Conservation (phyloP, 1,284 basidiomycete species). For the Trichosporon ovoides region DNA sequence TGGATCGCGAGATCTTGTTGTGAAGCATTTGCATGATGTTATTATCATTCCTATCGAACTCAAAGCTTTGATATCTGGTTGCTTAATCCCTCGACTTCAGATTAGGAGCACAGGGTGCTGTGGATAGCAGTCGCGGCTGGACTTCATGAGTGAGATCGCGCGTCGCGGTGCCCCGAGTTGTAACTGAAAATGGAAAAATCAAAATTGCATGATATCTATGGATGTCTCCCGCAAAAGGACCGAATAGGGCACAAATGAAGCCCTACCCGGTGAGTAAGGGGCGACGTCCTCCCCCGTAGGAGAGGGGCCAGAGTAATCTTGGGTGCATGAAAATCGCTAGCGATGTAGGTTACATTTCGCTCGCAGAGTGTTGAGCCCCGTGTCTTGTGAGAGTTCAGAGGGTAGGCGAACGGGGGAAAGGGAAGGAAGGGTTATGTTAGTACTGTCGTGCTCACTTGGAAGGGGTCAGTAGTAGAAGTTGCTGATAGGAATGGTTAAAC, state of each 20-base stretch:
- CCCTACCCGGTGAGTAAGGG: constrained; percentile 23
- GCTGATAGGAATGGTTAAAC: background rate
- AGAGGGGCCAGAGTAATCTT: constrained; percentile 18
- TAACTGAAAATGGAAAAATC: no score
- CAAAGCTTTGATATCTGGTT: no score
- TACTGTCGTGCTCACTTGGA: background rate
- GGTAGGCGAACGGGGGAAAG: background rate
- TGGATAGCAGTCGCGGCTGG: no score
- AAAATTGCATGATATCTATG: background rate
- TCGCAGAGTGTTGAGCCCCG: constrained; percentile 26
- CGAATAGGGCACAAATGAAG: constrained; percentile 9
- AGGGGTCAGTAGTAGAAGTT: background rate
- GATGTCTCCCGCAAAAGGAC: constrained; percentile 15
- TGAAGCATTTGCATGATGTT: no score
- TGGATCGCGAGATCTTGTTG: background rate
- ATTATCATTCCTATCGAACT: no score
- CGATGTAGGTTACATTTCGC: constrained; percentile 17
- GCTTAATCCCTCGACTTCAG: no score
- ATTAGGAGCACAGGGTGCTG: no score
- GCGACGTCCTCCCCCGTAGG: constrained; percentile 14
- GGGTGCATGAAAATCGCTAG: constrained; percentile 24
- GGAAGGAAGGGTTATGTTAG: background rate
- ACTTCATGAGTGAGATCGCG: no score
- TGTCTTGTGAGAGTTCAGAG: background rate
- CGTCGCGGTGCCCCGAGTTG: no score